phyloP scores from a whole-genome alignment of 78 protist genomes.

The slime mould (Dictyostelium discoideum) region DNA sequence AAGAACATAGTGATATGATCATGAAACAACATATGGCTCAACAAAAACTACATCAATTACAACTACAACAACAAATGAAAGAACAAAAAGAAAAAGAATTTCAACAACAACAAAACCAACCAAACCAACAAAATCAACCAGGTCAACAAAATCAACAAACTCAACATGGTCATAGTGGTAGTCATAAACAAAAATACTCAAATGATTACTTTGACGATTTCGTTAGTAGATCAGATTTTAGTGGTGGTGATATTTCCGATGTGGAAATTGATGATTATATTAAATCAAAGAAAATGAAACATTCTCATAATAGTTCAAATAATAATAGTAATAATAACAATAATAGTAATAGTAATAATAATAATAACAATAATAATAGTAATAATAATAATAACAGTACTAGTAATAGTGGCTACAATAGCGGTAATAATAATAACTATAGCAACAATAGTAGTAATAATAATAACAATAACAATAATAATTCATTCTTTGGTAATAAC shows the following conservation, averaged over 20 bases:
- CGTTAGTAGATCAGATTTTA: background rate
- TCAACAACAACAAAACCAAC: background rate
- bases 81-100: background rate
- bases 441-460: background rate
- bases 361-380: no score
- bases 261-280: background rate
- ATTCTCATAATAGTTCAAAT: background rate
- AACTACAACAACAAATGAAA: background rate
- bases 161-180: background rate
- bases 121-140: background rate
- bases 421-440: no score
- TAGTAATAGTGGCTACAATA: no score
- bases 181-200: background rate
- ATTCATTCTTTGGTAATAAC: background rate
- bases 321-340: background rate
- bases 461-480: background rate
- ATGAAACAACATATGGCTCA: background rate
- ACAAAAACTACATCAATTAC: constrained; percentile 18
- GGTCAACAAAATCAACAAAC: background rate
- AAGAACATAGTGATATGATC: background rate
- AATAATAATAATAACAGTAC: background rate
- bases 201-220: constrained; percentile 2
- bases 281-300: constrained; percentile 21
- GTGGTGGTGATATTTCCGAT: constrained; percentile 5
- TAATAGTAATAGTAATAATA: background rate